Evolutionary conservation across 805 yeast genomes (phyloP).

Genomic region (Wickerhamomyces alni): DNA sequence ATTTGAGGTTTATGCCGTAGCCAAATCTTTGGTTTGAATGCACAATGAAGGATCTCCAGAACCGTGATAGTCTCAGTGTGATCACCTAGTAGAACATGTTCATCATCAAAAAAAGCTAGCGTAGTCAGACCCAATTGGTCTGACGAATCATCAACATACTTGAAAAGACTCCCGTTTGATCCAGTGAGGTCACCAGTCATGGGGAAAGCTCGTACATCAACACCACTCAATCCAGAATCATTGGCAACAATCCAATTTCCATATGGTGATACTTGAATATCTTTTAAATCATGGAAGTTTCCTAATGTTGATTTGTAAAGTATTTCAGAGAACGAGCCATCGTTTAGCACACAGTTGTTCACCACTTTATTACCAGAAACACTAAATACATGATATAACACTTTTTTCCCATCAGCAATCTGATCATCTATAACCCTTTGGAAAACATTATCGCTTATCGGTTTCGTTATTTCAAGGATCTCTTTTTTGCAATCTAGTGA

Average conservation of each 20-base stretch:
- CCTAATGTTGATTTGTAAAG: constrained; percentile 5
- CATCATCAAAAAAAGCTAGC: constrained; percentile 8
- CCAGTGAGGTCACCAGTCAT: constrained; percentile 8
- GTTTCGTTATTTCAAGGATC: constrained; percentile 10
- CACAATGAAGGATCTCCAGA: constrained; percentile 3
- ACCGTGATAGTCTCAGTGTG: constrained; percentile 8
- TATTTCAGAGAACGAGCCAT: background rate
- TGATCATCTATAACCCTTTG: background rate
- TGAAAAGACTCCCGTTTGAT: constrained; percentile 3
- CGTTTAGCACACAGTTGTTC: background rate
- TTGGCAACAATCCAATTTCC: constrained; percentile 8
- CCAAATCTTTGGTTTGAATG: background rate
- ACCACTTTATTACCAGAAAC: background rate
- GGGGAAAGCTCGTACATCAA: constrained; percentile 5
- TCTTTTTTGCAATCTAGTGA: constrained; percentile 10
- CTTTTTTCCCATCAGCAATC: background rate
- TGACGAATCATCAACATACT: background rate
- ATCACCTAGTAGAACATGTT: constrained; percentile 10
- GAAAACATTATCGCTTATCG: constrained; percentile 2
- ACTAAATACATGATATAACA: constrained; percentile 1
- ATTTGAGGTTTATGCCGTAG: constrained; percentile 1
- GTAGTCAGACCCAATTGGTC: constrained; percentile 11
- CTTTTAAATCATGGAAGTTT: background rate
- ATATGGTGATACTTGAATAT: constrained; percentile 5
- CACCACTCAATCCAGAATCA: constrained; percentile 6